A percentile compares a stretch with the other conserved stretches of the same genome.
These are phyloP conservation scores for Gardenia jasminoides DNA, from an alignment of 257 asterid species.

Conservation along the genomic window DNA sequence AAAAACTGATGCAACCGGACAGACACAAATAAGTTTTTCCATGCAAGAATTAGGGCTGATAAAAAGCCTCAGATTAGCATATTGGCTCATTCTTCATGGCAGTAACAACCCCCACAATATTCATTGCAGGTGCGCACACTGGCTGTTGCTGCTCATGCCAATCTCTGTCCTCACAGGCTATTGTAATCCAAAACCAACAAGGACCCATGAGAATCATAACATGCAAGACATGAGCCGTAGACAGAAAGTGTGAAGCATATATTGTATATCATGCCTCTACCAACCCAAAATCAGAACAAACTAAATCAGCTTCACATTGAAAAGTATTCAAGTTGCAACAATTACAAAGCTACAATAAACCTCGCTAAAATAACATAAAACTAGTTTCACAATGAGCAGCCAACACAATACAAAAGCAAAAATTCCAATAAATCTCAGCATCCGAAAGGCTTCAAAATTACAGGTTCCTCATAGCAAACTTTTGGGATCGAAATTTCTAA, in stretches of 20 bases:
- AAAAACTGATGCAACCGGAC: background rate
- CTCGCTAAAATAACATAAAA: too few relatives aligned
- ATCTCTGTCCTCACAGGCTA: constrained; percentile 13
- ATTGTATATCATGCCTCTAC: background rate
- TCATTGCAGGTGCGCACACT: constrained; percentile 10
- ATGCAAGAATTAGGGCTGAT: background rate
- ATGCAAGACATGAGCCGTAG: background rate
- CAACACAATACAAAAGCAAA: background rate
- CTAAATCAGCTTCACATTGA: background rate
- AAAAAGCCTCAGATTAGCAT: constrained; percentile 19
- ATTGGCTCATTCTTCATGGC: constrained; percentile 17
- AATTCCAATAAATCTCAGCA: background rate
- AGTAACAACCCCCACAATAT: constrained; percentile 12
- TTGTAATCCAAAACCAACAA: background rate
- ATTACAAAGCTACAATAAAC: background rate
- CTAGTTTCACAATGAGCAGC: background rate
- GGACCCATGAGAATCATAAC: background rate
- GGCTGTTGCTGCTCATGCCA: constrained; percentile 12
- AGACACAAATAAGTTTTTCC: background rate
- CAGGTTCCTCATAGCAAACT: too few relatives aligned
- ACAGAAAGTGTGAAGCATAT: background rate
- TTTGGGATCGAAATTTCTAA: background rate
- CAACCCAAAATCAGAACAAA: background rate
- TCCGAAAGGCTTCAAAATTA: background rate
- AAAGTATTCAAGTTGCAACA: background rate